Base-by-base conservation (phyloP, 805 yeast genomes). In the Starmerella davenportii region DNA sequence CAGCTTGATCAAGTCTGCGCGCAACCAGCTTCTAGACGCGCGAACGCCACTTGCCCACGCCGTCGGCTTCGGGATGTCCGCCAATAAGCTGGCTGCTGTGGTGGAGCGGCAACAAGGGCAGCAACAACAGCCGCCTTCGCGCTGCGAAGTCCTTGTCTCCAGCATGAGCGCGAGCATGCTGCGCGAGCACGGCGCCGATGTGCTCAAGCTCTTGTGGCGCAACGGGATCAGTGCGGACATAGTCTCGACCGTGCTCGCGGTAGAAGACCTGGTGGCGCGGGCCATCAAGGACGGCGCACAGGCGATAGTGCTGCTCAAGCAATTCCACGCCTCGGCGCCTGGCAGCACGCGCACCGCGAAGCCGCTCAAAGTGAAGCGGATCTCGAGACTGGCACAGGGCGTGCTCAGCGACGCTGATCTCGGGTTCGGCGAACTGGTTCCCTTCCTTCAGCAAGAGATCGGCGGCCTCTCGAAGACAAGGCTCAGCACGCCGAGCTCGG, bases 51-150 rank as follows among this genome's bases (percentile, higher is more conserved):
- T 51, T 44, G 68, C 36, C 64, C 69, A 66, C 38, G 93, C 84
- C 1, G 95, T 85, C 32, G 96, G 98, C 0, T 77, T 90, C 52
- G 76, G 81, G 44, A 57, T 90, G 40, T 80, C 90, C 0, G 73
- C 81, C 67, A 82, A 76, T 48, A 68, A 69, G 32, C 68, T 72
- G 45, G 63, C 63, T 21, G 58, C 69, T 4, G 70, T 73, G 50
- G 50, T n/a, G 53, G 51, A 56, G 45, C 30, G 35, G 25, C 27
- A 37, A 3, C 11, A 21, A 15, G 34, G 21, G n/a, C 21, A 27
- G 24, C 32, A 18, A 5, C 30, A 29, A 14, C 3, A 30, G 15
- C 34, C 29, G 20, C 43, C 72, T 4, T 63, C 66, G 25, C 65
- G 93, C 47, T 84, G 94, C 56, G 87, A 82, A 50, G 92, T 85